phyloP scores from a whole-genome alignment of 202 grass and related monocot species.

The Cymbopogon flexuosus region DNA sequence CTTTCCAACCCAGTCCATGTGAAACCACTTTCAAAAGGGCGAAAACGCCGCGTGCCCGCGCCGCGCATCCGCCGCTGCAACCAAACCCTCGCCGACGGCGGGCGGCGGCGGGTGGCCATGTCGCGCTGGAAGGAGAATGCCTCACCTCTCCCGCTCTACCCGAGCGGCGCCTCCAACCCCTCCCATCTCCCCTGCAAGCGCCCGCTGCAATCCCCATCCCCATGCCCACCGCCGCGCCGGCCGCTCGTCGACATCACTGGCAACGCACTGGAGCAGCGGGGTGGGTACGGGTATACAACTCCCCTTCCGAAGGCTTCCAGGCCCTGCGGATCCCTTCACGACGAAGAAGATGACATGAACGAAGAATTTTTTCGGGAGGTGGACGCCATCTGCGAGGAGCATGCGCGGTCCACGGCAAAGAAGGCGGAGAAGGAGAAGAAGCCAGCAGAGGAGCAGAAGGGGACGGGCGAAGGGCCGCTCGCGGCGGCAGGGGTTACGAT shows the following conservation, averaged over 20 bases:
- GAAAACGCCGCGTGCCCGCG: background rate
- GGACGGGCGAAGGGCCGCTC: background rate
- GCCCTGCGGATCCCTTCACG: slow-evolving; percentile 23
- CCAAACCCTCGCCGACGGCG: slow-evolving; percentile 22
- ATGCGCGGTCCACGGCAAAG: slow-evolving; percentile 33
- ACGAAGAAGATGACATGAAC: slow-evolving; percentile 51
- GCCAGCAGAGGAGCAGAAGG: background rate
- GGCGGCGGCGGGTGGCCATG: slow-evolving; percentile 30
- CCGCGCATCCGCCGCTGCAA: background rate
- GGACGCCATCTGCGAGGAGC: slow-evolving; percentile 75
- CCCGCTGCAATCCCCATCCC: slow-evolving; percentile 15
- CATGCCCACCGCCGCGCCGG: slow-evolving; percentile 35
- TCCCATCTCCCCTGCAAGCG: slow-evolving; percentile 43
- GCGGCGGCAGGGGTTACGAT: background rate
- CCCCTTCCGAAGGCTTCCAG: slow-evolving; percentile 31
- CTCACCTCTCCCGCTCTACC: background rate
- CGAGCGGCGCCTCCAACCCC: background rate
- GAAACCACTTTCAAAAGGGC: background rate
- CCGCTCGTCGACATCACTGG: slow-evolving; percentile 37
- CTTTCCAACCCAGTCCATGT: background rate
- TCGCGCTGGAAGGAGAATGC: slow-evolving; percentile 42
- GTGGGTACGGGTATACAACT: slow-evolving; percentile 33
- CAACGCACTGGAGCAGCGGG: slow-evolving; percentile 29
- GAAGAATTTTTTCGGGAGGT: slow-evolving; percentile 75
- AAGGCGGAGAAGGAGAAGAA: slow-evolving; percentile 45